These are phyloP conservation scores for Hypoxylon sp. DNA, from an alignment of 2,329 filamentous ascomycete genomes.

Conservation along the genomic window DNA sequence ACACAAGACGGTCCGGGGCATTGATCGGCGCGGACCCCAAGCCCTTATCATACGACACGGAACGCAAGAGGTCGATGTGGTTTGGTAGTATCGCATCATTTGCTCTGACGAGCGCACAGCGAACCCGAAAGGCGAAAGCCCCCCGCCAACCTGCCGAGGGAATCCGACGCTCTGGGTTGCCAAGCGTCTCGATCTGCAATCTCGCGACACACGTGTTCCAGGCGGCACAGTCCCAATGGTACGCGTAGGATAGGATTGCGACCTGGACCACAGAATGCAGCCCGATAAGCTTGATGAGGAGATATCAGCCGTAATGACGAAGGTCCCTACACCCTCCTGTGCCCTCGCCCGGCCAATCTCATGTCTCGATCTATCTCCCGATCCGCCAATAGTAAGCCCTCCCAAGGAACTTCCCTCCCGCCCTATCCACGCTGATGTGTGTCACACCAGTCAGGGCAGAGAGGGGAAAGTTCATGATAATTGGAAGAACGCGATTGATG, in stretches of 20 bases:
- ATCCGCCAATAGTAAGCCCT: constrained; percentile 42
- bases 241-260: constrained; percentile 25
- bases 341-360: constrained; percentile 33
- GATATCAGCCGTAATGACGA: constrained; percentile 42
- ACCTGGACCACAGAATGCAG: constrained; percentile 36
- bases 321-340: constrained; percentile 23
- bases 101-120: constrained; percentile 23
- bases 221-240: constrained; percentile 44
- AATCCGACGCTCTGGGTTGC: constrained; percentile 46
- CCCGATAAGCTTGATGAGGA: constrained; percentile 42
- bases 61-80: constrained; percentile 29
- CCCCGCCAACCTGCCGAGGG: constrained; percentile 40
- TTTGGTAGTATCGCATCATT: constrained; percentile 34
- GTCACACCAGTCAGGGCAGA: constrained; percentile 45
- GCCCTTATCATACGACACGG: constrained; percentile 38
- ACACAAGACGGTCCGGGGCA: constrained; percentile 26
- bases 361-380: constrained; percentile 41
- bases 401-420: constrained; percentile 41
- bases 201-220: constrained; percentile 47
- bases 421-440: constrained; percentile 33
- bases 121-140: constrained; percentile 31
- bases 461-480: constrained; percentile 38
- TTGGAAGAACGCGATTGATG: constrained; percentile 34
- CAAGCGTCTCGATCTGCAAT: constrained; percentile 45
- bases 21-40: constrained; percentile 46